Conservation (phyloP, 2,329 filamentous ascomycete genomes). For the Ceratocystis alfenasii region DNA sequence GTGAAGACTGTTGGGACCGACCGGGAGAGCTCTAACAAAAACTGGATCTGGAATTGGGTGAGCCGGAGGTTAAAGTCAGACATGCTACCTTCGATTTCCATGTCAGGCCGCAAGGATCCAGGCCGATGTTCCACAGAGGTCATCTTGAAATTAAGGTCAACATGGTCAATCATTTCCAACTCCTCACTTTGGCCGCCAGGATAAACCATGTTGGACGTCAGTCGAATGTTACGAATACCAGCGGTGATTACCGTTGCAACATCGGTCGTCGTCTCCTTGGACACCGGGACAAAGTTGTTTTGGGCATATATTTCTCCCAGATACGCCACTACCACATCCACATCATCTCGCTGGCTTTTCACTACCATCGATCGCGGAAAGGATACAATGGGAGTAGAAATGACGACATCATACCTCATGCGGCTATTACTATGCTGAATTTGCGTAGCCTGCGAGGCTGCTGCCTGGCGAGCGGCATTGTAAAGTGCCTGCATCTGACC, state of each 20-base stretch:
- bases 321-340: conserved; percentile 78
- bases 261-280: conserved; percentile 43
- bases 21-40: conserved; percentile 73
- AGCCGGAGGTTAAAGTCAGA: conserved; percentile 84
- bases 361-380: conserved; percentile 71
- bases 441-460: conserved; percentile 84
- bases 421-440: conserved; percentile 81
- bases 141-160: conserved; percentile 85
- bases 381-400: conserved; percentile 91
- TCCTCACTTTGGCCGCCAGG: conserved; percentile 61
- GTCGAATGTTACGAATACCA: conserved; percentile 79
- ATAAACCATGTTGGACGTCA: conserved; percentile 86
- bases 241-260: conserved; percentile 82
- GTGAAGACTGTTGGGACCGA: conserved; percentile 82
- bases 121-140: conserved; percentile 78
- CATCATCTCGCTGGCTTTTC: conserved; percentile 60
- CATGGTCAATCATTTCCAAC: conserved; percentile 91
- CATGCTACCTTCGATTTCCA: conserved; percentile 83
- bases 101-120: conserved; percentile 69
- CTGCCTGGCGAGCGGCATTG: conserved; percentile 89
- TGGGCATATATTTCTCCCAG: conserved; percentile 94
- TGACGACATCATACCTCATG: conserved; percentile 84
- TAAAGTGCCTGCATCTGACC: conserved; percentile 99
- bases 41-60: conserved; percentile 83
- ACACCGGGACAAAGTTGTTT: conserved; percentile 56